Evolutionary conservation across 495 filamentous ascomycete genomes (phyloP).

Genomic region (Aspergillus wentii): DNA sequence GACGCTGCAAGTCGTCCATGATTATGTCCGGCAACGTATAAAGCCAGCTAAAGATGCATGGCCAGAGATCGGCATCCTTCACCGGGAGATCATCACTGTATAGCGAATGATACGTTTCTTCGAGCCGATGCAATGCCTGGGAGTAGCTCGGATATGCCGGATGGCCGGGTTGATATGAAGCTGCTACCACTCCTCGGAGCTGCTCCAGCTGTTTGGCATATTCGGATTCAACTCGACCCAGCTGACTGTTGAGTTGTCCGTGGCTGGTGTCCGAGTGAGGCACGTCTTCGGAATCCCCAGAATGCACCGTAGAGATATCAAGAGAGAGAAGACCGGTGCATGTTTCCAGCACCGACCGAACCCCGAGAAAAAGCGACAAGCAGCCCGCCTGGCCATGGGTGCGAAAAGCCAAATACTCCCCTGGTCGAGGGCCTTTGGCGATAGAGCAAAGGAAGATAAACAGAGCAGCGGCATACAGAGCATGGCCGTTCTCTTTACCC

Average conservation of each 20-base stretch:
- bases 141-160: background rate
- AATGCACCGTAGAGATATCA: background rate
- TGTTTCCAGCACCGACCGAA: constrained; percentile 5
- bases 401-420: constrained; percentile 11
- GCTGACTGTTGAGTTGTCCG: background rate
- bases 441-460: constrained; percentile 4
- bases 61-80: background rate
- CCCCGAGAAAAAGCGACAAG: constrained; percentile 6
- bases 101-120: background rate
- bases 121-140: background rate
- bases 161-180: background rate
- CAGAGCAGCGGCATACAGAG: constrained; percentile 1
- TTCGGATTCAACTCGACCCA: background rate
- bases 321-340: background rate
- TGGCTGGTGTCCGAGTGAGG: too few relatives aligned
- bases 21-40: constrained; percentile 5
- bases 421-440: constrained; percentile 5
- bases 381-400: constrained; percentile 2
- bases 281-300: background rate
- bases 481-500: background rate
- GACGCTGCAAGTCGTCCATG: constrained; percentile 1
- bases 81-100: background rate
- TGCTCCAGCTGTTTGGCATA: background rate
- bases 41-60: constrained; percentile 5
- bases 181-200: background rate